A percentile compares a stretch with the other conserved stretches of the same genome.
Evolutionary conservation across 2,329 filamentous ascomycete species (phyloP).

Genomic region (Xenosphaeropsis pyriputrescens): DNA sequence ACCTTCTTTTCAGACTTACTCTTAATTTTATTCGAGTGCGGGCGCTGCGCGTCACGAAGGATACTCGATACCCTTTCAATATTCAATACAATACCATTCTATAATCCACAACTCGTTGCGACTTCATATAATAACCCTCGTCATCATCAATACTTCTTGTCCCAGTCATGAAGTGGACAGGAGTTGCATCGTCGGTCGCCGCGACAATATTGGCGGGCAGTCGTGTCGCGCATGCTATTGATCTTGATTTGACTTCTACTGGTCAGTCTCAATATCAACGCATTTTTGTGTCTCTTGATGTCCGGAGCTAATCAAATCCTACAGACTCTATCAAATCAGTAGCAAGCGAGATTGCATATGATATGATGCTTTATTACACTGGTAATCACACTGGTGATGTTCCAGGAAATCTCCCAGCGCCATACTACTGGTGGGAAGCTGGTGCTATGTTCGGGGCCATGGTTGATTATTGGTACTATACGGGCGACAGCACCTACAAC

Average conservation of each 20-base stretch:
- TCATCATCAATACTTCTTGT: no score
- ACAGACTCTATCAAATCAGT: conserved; percentile 18
- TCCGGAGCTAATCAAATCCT: conserved; percentile 1
- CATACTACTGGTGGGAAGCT: conserved; percentile 50
- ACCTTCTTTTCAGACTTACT: no score
- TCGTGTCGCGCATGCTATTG: conserved; percentile 8
- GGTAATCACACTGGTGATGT: conserved; percentile 33
- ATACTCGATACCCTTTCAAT: no score
- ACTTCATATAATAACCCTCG: no score
- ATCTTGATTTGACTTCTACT: conserved; percentile 11
- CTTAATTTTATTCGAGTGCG: no score
- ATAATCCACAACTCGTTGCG: no score
- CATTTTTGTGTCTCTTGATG: neutral
- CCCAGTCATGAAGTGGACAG: conserved; percentile 5
- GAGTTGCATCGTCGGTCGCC: conserved; percentile 2
- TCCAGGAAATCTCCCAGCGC: conserved; percentile 34
- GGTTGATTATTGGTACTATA: conserved; percentile 78
- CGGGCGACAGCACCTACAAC: conserved; percentile 59
- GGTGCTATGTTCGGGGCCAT: conserved; percentile 58
- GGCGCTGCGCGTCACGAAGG: no score
- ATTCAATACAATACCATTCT: no score
- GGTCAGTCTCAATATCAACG: conserved; percentile 6
- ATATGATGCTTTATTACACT: conserved; percentile 34
- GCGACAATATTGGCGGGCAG: conserved; percentile 4
- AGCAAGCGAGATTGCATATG: conserved; percentile 22